Conservation (phyloP, 2,329 filamentous ascomycete species). For the Ceratocystis harringtonii region DNA sequence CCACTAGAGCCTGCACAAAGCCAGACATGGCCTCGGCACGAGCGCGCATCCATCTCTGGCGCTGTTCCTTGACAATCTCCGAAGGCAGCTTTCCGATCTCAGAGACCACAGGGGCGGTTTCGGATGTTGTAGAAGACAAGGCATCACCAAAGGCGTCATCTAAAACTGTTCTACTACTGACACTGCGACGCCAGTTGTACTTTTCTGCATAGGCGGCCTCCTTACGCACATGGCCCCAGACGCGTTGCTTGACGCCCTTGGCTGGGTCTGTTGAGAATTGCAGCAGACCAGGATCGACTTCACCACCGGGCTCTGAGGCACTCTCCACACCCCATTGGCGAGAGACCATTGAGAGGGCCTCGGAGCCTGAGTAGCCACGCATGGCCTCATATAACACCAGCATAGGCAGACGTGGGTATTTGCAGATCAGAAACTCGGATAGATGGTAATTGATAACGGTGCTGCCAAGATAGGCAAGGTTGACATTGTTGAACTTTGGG, state of each 20-base stretch:
- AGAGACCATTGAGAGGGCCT: slow-evolving; percentile 57
- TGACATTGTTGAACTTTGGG: slow-evolving; percentile 73
- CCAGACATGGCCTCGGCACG: slow-evolving; percentile 57
- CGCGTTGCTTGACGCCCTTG: slow-evolving; percentile 31
- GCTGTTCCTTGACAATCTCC: slow-evolving; percentile 17
- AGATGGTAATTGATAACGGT: slow-evolving; percentile 80
- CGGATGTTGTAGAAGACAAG: slow-evolving; percentile 23
- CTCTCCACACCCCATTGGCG: slow-evolving; percentile 83
- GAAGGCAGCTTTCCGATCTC: slow-evolving; percentile 17
- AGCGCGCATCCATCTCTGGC: slow-evolving; percentile 44
- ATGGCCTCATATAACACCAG: slow-evolving; percentile 74
- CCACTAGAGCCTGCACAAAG: slow-evolving; percentile 72
- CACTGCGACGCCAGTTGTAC: slow-evolving; percentile 48
- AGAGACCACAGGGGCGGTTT: slow-evolving; percentile 7
- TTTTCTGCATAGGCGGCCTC: slow-evolving; percentile 33
- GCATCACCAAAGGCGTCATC: slow-evolving; percentile 73
- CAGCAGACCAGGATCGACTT: slow-evolving; percentile 81
- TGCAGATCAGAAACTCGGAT: slow-evolving; percentile 73
- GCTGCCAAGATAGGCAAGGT: slow-evolving; percentile 65
- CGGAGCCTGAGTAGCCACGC: slow-evolving; percentile 65
- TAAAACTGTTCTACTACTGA: slow-evolving; percentile 63
- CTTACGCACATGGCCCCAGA: slow-evolving; percentile 37
- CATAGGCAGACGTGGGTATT: slow-evolving; percentile 82
- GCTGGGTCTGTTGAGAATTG: slow-evolving; percentile 51
- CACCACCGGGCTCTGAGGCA: slow-evolving; percentile 71